Evolutionary conservation across 805 yeast genomes (phyloP), one percentile per base, ranked within the genome.

Genomic region (Tetrapisispora namnaoensis): DNA sequence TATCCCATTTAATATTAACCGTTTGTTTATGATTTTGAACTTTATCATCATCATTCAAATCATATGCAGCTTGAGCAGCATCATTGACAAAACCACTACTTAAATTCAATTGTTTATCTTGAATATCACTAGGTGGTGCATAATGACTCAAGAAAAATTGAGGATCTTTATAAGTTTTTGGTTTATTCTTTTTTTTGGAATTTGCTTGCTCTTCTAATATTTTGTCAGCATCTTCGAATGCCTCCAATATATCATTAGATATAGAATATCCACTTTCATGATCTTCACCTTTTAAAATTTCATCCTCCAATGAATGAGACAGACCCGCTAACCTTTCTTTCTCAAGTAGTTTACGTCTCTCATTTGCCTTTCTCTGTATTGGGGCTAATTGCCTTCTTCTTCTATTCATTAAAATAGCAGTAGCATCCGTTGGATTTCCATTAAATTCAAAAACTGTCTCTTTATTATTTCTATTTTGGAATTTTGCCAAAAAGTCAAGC

Each of bases 361-460:
- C 95, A 52, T 71, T 73, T 0, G 95, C 89, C 56, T 82, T 77
- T 56, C 81, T 73, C 65, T 90, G 96, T 46, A 90, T 79, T 11
- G 95, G 95, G 0, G 95, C 96, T 49, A 91, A 74, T 63, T 90
- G 96, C 51, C 74, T 75, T 64, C 99, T 76, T 72, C 98, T 75
- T 51, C 80, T 79, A 53, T 81, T 76, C 99, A 93, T 93, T 61
- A 93, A 73, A 47, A 82, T 83, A 37, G 86, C 83, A 61, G 88
- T 73, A 45, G 81, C 77, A 54, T 83, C 83, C 55, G 82, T 86
- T 45, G 73, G 75, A 46, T 74, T 71, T 59, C 82, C 79, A 52
- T 81, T 78, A 66, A 89, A 84, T 66, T 93, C 99, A 63, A 93
- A 93, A 3, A 93, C 97, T 0, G 99, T 93, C 63, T 93, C 98